A percentile compares a stretch with the other conserved stretches of the same genome.
Conservation (phyloP, 164 flowering plant genomes). For the Magnolia kwangsiensis region DNA sequence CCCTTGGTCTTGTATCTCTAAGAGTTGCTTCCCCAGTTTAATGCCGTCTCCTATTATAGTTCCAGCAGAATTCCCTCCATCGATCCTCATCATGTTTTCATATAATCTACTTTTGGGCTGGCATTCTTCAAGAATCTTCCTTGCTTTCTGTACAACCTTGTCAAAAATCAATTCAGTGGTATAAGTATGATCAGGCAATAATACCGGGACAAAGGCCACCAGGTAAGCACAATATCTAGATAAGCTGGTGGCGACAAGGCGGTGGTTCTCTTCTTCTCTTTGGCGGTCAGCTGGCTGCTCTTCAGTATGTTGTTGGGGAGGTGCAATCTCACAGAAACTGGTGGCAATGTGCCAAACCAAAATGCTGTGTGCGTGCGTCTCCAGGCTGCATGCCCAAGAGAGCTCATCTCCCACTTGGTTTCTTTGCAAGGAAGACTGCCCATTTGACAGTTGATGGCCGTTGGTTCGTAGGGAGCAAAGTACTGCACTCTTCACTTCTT, state of each 20-base stretch:
- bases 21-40: background rate
- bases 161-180: background rate
- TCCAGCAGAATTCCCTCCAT: background rate
- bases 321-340: background rate
- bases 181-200: background rate
- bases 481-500: background rate
- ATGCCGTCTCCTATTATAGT: background rate
- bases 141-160: background rate
- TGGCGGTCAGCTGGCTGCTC: too few species aligned
- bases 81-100: background rate
- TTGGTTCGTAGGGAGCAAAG: background rate
- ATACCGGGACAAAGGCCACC: background rate
- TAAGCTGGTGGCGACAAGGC: background rate
- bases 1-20: background rate
- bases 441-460: background rate
- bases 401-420: background rate
- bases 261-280: background rate
- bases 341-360: constrained; percentile 3
- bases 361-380: background rate
- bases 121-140: background rate
- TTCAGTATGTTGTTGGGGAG: too few species aligned
- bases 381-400: background rate
- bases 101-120: background rate
- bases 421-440: background rate
- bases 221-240: background rate